phyloP scores from a whole-genome alignment of 2,329 filamentous ascomycete species.

The Cercospora janseana region DNA sequence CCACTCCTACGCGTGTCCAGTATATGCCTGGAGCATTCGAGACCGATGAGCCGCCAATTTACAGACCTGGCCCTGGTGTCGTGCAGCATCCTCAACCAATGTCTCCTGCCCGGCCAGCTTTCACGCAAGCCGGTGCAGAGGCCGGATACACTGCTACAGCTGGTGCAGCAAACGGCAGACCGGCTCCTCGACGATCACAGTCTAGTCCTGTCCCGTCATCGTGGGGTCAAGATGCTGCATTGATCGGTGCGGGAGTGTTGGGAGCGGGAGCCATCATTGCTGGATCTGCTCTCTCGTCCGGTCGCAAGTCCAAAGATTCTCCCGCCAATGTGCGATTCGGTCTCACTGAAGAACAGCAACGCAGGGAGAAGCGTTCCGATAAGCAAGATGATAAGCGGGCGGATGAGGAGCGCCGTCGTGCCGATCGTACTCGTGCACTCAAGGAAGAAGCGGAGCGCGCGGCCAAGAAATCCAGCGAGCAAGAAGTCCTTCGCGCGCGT shows the following conservation, averaged over 20 bases:
- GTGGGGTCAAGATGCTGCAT: slow-evolving; percentile 40
- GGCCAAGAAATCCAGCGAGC: slow-evolving; percentile 29
- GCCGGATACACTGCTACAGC: slow-evolving; percentile 16
- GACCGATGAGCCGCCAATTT: slow-evolving; percentile 38
- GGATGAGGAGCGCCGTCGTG: slow-evolving; percentile 32
- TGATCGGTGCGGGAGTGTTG: slow-evolving; percentile 45
- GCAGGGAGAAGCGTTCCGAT: slow-evolving; percentile 46
- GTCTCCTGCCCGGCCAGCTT: slow-evolving; percentile 56
- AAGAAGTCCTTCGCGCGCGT: slow-evolving; percentile 28
- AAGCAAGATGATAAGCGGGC: slow-evolving; percentile 35
- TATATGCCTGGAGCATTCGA: slow-evolving; percentile 36
- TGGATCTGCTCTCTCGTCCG: slow-evolving; percentile 23
- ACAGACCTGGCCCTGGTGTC: slow-evolving; percentile 60
- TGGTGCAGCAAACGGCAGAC: slow-evolving; percentile 12
- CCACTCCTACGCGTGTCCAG: slow-evolving; percentile 39
- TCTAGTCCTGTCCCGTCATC: slow-evolving; percentile 31
- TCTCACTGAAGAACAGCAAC: slow-evolving; percentile 56
- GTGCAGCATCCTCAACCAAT: slow-evolving; percentile 85
- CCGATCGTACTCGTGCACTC: slow-evolving; percentile 36
- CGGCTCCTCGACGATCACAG: slow-evolving; percentile 37
- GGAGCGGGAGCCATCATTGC: slow-evolving; percentile 39
- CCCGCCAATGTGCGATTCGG: slow-evolving; percentile 54
- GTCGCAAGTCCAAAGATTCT: slow-evolving; percentile 35
- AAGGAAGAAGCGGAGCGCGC: slow-evolving; percentile 38
- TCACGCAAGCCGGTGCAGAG: slow-evolving; percentile 28